phyloP scores from a whole-genome alignment of 1,139 yeast genomes.

The Lodderomyces jiufengensis region DNA sequence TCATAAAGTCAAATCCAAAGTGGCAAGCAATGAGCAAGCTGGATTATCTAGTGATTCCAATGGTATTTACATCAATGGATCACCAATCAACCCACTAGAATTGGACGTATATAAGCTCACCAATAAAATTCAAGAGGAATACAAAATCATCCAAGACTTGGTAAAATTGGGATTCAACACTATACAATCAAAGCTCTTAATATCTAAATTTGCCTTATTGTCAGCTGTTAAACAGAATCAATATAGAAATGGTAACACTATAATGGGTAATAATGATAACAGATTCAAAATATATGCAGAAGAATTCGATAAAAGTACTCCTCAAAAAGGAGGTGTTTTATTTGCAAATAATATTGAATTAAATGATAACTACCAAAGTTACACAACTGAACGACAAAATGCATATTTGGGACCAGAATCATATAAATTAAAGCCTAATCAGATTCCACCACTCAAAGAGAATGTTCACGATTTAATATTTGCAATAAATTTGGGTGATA shows the following conservation, averaged over 20 bases:
- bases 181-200: constrained; percentile 33
- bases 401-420: constrained; percentile 31
- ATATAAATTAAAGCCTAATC: constrained; percentile 43
- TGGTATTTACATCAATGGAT: constrained; percentile 66
- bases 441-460: constrained; percentile 65
- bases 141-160: constrained; percentile 26
- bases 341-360: constrained; percentile 75
- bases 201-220: constrained; percentile 45
- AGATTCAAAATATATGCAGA: constrained; percentile 34
- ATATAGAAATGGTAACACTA: constrained; percentile 32
- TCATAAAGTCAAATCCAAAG: constrained; percentile 19
- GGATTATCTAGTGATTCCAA: constrained; percentile 36
- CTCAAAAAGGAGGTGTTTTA: constrained; percentile 45
- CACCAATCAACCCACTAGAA: constrained; percentile 41
- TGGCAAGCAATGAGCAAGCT: constrained; percentile 26
- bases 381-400: constrained; percentile 41
- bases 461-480: constrained; percentile 76
- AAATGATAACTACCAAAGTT: constrained; percentile 52
- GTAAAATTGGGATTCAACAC: constrained; percentile 32
- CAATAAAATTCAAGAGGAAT: constrained; percentile 35
- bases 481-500: constrained; percentile 59
- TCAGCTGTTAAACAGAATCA: constrained; percentile 34
- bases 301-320: constrained; percentile 22
- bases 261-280: constrained; percentile 36
- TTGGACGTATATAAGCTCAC: constrained; percentile 44